phyloP scores from a whole-genome alignment of 176 grass and related monocot species.

The Saccharum officinarum region DNA sequence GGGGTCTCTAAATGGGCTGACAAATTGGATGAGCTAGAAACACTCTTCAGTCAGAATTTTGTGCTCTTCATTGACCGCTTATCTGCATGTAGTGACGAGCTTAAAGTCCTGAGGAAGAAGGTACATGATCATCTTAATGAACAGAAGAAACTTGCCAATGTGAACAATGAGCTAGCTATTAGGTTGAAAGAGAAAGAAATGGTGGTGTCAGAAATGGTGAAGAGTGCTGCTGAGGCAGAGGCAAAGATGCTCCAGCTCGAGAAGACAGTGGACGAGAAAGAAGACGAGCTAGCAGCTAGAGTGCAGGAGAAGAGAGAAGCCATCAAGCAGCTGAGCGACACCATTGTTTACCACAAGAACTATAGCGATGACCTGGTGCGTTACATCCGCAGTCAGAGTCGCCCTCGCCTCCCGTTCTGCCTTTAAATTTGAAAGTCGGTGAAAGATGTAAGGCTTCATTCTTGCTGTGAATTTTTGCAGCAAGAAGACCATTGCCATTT shows the following conservation, averaged over 20 bases:
- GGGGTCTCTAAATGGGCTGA: constrained; percentile 36
- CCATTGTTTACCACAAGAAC: constrained; percentile 80
- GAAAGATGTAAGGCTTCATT: constrained; percentile 25
- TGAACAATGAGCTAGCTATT: constrained; percentile 35
- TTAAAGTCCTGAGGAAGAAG: constrained; percentile 45
- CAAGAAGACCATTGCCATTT: neutral
- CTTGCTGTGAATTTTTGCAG: neutral
- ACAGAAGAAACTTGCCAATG: constrained; percentile 46
- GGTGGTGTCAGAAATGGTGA: constrained; percentile 32
- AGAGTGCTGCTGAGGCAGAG: constrained; percentile 5
- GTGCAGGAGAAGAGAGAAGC: constrained; percentile 86
- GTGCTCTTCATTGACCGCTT: constrained; percentile 22
- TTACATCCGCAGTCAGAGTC: constrained; percentile 45
- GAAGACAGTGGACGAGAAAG: constrained; percentile 55
- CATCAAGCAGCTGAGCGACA: constrained; percentile 78
- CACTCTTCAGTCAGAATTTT: constrained; percentile 35
- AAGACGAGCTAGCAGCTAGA: constrained; percentile 56
- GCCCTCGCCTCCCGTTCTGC: constrained; percentile 46
- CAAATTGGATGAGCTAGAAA: constrained; percentile 51
- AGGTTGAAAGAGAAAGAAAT: constrained; percentile 49
- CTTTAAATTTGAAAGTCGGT: constrained; percentile 33
- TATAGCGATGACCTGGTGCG: constrained; percentile 55
- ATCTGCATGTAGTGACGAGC: constrained; percentile 46
- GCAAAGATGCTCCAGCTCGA: constrained; percentile 53
- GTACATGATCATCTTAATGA: constrained; percentile 51